Evolutionary conservation across 192 early-diverging fungal species (phyloP).

Genomic region (Podila epigama): DNA sequence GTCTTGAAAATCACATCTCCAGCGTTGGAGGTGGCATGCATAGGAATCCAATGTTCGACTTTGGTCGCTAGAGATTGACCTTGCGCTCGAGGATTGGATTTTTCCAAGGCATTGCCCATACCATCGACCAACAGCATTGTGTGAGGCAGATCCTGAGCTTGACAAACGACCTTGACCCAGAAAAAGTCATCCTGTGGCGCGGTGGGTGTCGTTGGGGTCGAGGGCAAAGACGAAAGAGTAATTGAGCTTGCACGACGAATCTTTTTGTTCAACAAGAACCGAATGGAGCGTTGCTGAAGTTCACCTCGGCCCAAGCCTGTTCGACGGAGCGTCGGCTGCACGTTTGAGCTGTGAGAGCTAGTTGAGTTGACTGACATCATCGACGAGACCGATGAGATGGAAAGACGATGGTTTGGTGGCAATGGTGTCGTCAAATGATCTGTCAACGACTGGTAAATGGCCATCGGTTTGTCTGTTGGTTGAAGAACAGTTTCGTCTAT

Average conservation of each 20-base stretch:
- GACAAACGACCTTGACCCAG: constrained; percentile 47
- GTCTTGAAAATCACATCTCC: constrained; percentile 58
- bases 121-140: constrained; percentile 42
- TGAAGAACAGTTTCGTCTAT: constrained; percentile 57
- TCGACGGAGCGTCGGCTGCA: constrained; percentile 13
- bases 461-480: constrained; percentile 62
- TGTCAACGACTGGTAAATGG: constrained; percentile 59
- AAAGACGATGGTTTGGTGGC: constrained; percentile 55
- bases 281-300: constrained; percentile 45
- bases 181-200: constrained; percentile 43
- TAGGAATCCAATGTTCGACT: constrained; percentile 52
- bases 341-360: constrained; percentile 15
- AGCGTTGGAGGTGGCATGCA: constrained; percentile 51
- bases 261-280: constrained; percentile 59
- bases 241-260: constrained; percentile 48
- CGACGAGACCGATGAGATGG: constrained; percentile 53
- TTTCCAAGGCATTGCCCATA: constrained; percentile 32
- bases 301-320: constrained; percentile 23
- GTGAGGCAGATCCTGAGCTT: constrained; percentile 44
- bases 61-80: constrained; percentile 39
- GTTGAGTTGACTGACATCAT: constrained; percentile 43
- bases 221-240: constrained; percentile 14
- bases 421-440: constrained; percentile 59
- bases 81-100: constrained; percentile 16
- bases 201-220: constrained; percentile 29